Percentiles rank a stretch among this genome's conserved stretches.
phyloP scores from a whole-genome alignment of 441 rosid species.

The Lepidium campestre region DNA sequence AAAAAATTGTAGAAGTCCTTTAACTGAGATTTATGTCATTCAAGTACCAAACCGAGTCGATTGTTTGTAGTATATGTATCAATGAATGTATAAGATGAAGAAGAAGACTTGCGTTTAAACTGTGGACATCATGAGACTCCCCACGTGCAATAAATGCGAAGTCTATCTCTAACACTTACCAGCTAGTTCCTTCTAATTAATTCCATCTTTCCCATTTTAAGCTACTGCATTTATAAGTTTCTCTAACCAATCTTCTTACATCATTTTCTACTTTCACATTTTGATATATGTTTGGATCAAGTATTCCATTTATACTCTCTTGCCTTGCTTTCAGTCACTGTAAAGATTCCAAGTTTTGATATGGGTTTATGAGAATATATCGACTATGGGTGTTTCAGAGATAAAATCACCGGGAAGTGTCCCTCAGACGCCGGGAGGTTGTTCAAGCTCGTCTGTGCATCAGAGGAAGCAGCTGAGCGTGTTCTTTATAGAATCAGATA shows the following conservation, averaged over 20 bases:
- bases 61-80: too few relatives aligned
- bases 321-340: not conserved
- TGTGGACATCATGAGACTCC: conserved; percentile 7
- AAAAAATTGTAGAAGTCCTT: not conserved
- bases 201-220: conserved; percentile 13
- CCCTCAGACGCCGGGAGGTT: conserved; percentile 34
- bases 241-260: conserved; percentile 25
- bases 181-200: conserved; percentile 28
- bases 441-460: conserved; percentile 29
- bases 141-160: conserved; percentile 28
- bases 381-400: conserved; percentile 49
- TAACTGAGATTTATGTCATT: conserved; percentile 4
- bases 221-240: conserved; percentile 27
- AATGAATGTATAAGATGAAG: not conserved
- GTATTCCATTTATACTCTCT: not conserved
- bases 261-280: conserved; percentile 14
- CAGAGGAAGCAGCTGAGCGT: conserved; percentile 61
- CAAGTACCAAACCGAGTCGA: not conserved
- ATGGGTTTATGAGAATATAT: conserved; percentile 12
- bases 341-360: not conserved
- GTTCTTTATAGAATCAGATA: conserved; percentile 79
- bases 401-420: conserved; percentile 55
- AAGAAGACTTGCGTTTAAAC: conserved; percentile 10
- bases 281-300: not conserved
- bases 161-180: conserved; percentile 27